Percentiles rank a stretch among this genome's conserved stretches.
phyloP scores from a whole-genome alignment of 768 basidiomycete species.

The Mycena kentingensis region DNA sequence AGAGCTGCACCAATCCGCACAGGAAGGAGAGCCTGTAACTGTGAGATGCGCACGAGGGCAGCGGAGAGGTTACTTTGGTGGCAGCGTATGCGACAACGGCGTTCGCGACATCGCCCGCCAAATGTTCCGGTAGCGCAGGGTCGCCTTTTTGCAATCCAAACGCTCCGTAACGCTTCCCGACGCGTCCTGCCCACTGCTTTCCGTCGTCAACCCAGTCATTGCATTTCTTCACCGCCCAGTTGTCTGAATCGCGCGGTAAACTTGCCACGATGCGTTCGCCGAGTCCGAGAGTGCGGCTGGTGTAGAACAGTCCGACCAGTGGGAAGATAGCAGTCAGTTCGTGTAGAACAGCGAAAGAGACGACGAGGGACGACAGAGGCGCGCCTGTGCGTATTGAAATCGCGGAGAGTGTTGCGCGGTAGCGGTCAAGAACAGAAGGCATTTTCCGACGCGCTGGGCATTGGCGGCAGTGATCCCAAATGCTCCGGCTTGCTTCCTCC shows the following conservation, averaged over 20 bases:
- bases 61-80: slow-evolving; percentile 60
- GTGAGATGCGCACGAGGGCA: not conserved
- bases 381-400: slow-evolving; percentile 72
- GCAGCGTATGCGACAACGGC: slow-evolving; percentile 79
- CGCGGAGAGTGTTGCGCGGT: slow-evolving; percentile 54
- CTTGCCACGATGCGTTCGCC: slow-evolving; percentile 62
- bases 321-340: slow-evolving; percentile 83
- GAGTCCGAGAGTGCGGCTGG: slow-evolving; percentile 62
- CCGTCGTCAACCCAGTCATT: slow-evolving; percentile 77
- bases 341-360: slow-evolving; percentile 84
- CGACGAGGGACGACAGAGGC: slow-evolving; percentile 71
- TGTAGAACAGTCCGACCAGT: slow-evolving; percentile 72
- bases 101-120: slow-evolving; percentile 81
- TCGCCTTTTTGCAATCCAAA: slow-evolving; percentile 71
- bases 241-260: slow-evolving; percentile 22
- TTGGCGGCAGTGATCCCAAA: not conserved
- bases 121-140: slow-evolving; percentile 35
- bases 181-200: slow-evolving; percentile 64
- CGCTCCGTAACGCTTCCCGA: slow-evolving; percentile 77
- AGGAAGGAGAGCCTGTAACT: slow-evolving; percentile 67
- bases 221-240: slow-evolving; percentile 47
- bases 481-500: slow-evolving; percentile 2
- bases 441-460: no score
- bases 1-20: slow-evolving; percentile 70
- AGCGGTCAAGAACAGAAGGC: slow-evolving; percentile 46